Base-by-base conservation (phyloP, 257 asterid genomes). In the Verbena officinalis region DNA sequence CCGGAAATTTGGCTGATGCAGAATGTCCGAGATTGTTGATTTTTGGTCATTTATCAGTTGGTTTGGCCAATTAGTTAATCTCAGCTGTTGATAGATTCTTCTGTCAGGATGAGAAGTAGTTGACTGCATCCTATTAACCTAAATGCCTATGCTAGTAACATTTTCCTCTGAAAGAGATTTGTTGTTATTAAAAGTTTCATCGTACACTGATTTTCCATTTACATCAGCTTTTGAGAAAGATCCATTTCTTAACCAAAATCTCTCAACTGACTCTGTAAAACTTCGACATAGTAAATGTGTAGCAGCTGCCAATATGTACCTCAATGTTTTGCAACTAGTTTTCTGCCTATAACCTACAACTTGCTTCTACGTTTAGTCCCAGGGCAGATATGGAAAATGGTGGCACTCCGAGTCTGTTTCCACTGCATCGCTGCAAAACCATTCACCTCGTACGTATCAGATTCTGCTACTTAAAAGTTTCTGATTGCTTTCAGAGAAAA, bases 341-440 rank as follows among this genome's bases (percentile, higher is more conserved):
- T 15, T 45, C 16, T 45, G 65, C 43, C 55, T 42, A 39, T 45
- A 4, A 12, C 39, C 17, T 22, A 9, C 43, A 22, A 58, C 3
- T 20, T 4, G 59, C 31, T 46, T 55, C 36, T 50, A 68, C 68
- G 51, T 61, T 62, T 62, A 56, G 45, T 75, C 55, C 48, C 59
- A 59, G 54, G 68, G 74, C 84, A 78, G 78, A 62, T 45, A 90
- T 90, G 97, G 92, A 83, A 30, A 78, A 74, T 55, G 73, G 81
- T 42, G 85, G 77, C 62, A 64, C 74, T 52, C 95, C 87, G 15
- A 77, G 88, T 68, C 70, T 90, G 78, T 90, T 78, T 65, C 97
- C 96, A 0, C 80, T 85, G 70, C 90, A 90, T 73, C 86, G 95
- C 60, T 78, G 95, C 91, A 90, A 90, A 80, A 90, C 95, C 55